These are phyloP conservation scores for Vigna unguiculata DNA, from an alignment of 306 rosid species.

Conservation along the genomic window DNA sequence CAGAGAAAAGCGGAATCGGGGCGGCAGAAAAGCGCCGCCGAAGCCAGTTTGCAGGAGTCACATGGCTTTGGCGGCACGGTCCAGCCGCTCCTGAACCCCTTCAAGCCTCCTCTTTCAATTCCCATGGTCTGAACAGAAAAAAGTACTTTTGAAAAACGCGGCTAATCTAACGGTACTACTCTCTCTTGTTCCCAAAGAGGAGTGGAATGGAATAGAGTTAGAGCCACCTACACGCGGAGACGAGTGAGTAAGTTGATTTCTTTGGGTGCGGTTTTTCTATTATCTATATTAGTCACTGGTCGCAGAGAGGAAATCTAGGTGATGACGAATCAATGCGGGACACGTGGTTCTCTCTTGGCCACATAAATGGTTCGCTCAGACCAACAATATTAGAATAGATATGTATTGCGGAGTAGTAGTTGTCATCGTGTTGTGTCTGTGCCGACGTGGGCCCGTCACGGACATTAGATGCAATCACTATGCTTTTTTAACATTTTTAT, in stretches of 20 bases:
- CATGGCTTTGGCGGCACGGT: slow-evolving; percentile 69
- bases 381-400: slow-evolving; percentile 41
- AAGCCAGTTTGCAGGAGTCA: slow-evolving; percentile 69
- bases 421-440: slow-evolving; percentile 63
- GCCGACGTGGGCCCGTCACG: slow-evolving; percentile 70
- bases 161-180: not conserved
- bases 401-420: slow-evolving; percentile 47
- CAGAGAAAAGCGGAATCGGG: slow-evolving; percentile 83
- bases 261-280: slow-evolving; percentile 49
- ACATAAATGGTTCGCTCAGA: slow-evolving; percentile 37
- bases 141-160: slow-evolving; percentile 4
- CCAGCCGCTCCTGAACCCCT: slow-evolving; percentile 55
- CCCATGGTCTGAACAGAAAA: slow-evolving; percentile 52
- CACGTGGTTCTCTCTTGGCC: slow-evolving; percentile 67
- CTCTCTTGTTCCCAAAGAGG: not conserved
- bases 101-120: slow-evolving; percentile 51
- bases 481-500: slow-evolving; percentile 17
- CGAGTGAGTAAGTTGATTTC: slow-evolving; percentile 33
- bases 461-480: slow-evolving; percentile 44
- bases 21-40: slow-evolving; percentile 76
- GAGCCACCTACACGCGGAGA: not conserved
- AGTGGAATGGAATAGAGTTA: not conserved
- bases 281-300: slow-evolving; percentile 47
- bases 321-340: slow-evolving; percentile 36
- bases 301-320: slow-evolving; percentile 63